Evolutionary conservation across 2,329 filamentous ascomycete species (phyloP).

Genomic region (Neobulgaria alba): DNA sequence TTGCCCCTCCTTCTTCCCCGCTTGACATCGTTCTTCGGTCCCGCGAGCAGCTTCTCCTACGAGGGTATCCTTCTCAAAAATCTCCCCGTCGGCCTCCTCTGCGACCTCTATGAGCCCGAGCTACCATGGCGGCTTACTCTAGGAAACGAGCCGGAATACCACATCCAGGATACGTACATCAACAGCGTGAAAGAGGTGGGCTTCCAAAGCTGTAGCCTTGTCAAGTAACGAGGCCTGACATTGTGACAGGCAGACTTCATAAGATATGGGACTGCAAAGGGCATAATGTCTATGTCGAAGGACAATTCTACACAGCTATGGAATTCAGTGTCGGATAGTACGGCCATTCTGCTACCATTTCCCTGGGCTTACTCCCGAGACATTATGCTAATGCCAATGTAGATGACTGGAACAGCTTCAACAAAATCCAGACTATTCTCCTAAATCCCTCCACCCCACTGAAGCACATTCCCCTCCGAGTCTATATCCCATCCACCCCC

Average conservation of each 20-base stretch:
- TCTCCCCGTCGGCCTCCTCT: constrained; percentile 59
- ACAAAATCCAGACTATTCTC: constrained; percentile 65
- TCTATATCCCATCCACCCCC: constrained; percentile 71
- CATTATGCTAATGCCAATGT: neutral
- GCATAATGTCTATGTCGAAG: constrained; percentile 62
- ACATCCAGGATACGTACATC: constrained; percentile 53
- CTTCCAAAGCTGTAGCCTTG: neutral
- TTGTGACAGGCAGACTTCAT: constrained; percentile 46
- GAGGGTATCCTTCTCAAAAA: constrained; percentile 63
- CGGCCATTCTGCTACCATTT: constrained; percentile 16
- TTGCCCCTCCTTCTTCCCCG: constrained; percentile 55
- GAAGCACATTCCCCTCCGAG: constrained; percentile 74
- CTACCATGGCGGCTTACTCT: constrained; percentile 57
- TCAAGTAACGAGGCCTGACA: neutral
- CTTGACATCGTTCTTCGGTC: constrained; percentile 56
- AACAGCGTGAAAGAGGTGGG: constrained; percentile 58
- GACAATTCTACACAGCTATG: constrained; percentile 60
- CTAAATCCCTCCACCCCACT: constrained; percentile 68
- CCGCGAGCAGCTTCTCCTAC: constrained; percentile 47
- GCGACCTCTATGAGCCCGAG: constrained; percentile 49
- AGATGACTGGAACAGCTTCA: constrained; percentile 68
- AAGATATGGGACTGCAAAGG: constrained; percentile 60
- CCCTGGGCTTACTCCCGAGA: neutral
- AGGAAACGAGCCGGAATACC: constrained; percentile 44
- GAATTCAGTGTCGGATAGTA: constrained; percentile 53